A percentile compares a stretch with the other conserved stretches of the same genome.
These are phyloP conservation scores for Solanum aculeatissimum DNA, from an alignment of 305 asterid genomes.

Conservation along the genomic window DNA sequence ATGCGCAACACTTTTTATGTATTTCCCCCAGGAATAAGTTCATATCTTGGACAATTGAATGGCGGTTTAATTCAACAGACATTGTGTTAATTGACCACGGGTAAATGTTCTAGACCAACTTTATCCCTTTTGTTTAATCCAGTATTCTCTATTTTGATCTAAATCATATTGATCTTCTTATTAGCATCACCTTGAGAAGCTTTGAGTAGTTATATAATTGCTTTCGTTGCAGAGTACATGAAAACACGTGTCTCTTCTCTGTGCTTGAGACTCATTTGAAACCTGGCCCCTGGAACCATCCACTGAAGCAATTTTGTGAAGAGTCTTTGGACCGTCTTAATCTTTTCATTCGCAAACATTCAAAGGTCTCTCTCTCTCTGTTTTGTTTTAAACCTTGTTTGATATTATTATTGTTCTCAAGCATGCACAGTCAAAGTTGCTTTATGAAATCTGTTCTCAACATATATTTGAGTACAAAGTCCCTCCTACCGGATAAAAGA, in stretches of 20 bases:
- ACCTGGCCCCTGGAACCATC: constrained; percentile 74
- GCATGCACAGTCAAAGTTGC: background rate
- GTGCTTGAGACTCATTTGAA: constrained; percentile 60
- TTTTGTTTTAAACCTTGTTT: background rate
- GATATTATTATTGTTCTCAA: background rate
- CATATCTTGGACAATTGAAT: constrained; percentile 81
- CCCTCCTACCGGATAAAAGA: background rate
- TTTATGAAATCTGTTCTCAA: background rate
- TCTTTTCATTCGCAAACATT: constrained; percentile 56
- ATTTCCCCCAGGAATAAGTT: constrained; percentile 43
- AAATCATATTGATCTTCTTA: background rate
- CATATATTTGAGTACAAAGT: background rate
- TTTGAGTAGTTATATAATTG: constrained; percentile 10
- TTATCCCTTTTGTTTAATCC: background rate
- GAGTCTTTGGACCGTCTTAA: constrained; percentile 49
- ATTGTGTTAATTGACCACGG: constrained; percentile 61
- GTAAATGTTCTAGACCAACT: constrained; percentile 29
- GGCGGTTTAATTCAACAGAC: constrained; percentile 70
- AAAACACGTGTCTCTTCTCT: constrained; percentile 35
- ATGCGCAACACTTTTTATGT: background rate
- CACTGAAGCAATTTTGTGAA: constrained; percentile 53
- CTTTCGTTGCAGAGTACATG: constrained; percentile 47
- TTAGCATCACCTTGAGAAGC: background rate
- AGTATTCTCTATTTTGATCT: background rate
- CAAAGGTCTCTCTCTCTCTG: constrained; percentile 41